These are phyloP conservation scores for Fusarium musae DNA, from an alignment of 2,329 filamentous ascomycete species.

Conservation along the genomic window DNA sequence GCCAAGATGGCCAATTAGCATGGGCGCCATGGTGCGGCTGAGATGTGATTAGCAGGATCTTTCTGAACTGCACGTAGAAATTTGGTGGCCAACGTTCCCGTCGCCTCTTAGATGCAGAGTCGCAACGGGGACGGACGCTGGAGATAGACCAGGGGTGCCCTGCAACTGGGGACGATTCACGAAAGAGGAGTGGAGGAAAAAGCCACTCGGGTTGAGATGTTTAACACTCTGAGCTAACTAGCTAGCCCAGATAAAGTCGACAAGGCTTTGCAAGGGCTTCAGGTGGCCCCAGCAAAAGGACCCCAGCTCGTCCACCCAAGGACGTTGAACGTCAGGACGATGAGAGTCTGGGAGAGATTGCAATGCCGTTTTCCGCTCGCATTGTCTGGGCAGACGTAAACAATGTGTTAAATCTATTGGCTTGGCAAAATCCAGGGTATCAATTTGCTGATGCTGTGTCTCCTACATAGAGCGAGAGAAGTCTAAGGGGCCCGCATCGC, in stretches of 20 bases:
- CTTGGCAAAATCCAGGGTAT: constrained; percentile 18
- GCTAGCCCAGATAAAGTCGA: constrained; percentile 10
- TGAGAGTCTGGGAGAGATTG: constrained; percentile 1
- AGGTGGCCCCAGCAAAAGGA: constrained; percentile 17
- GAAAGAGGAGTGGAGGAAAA: constrained; percentile 23
- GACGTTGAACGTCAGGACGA: constrained; percentile 7
- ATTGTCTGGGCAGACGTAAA: constrained; percentile 32
- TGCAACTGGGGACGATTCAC: constrained; percentile 8
- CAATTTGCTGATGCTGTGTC: neutral
- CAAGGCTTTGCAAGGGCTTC: constrained; percentile 27
- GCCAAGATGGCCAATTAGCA: constrained; percentile 28
- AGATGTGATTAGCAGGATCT: constrained; percentile 29
- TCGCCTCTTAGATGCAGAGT: constrained; percentile 20
- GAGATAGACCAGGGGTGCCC: constrained; percentile 14
- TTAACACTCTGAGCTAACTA: constrained; percentile 2
- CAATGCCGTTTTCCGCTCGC: constrained; percentile 26
- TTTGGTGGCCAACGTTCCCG: constrained; percentile 15
- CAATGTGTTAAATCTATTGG: neutral
- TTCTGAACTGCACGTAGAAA: constrained; percentile 15
- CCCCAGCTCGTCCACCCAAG: constrained; percentile 5
- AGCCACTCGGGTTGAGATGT: constrained; percentile 7
- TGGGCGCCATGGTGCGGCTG: constrained; percentile 38
- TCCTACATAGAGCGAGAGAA: neutral
- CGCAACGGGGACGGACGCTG: constrained; percentile 1
- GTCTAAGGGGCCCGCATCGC: neutral